Conservation (phyloP, 164 flowering plant species). For the Aristolochia californica region DNA sequence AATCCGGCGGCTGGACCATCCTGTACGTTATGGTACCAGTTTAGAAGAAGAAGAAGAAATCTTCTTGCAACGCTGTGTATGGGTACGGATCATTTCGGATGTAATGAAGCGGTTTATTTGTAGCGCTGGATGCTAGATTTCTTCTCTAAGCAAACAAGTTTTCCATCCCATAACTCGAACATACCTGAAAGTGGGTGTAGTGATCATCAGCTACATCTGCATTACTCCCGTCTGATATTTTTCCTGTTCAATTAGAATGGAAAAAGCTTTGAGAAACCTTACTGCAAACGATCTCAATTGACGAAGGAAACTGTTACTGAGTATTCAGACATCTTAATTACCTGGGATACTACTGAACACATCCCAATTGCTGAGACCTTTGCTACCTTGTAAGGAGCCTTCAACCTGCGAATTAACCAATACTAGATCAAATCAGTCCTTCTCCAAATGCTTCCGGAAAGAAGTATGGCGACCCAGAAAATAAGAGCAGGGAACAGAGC, state of each 20-base stretch:
- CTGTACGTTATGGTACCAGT: no score
- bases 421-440: no score
- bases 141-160: no score
- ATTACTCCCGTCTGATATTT: neutral
- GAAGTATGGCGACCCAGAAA: neutral
- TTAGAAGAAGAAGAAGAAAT: no score
- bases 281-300: neutral
- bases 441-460: no score
- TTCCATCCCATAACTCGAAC: neutral
- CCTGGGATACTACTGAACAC: conserved; percentile 14
- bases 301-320: neutral
- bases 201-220: conserved; percentile 5
- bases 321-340: neutral
- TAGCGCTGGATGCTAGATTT: no score
- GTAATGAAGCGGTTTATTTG: no score
- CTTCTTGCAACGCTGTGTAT: no score
- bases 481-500: neutral
- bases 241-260: neutral
- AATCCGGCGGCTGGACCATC: no score
- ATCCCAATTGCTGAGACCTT: conserved; percentile 30
- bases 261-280: neutral
- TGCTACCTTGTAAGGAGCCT: conserved; percentile 19
- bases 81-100: no score
- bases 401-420: conserved; percentile 12
- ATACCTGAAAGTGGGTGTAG: conserved; percentile 1